Evolutionary conservation across 345 rosid genomes (phyloP).

Genomic region (Laguncularia racemosa): DNA sequence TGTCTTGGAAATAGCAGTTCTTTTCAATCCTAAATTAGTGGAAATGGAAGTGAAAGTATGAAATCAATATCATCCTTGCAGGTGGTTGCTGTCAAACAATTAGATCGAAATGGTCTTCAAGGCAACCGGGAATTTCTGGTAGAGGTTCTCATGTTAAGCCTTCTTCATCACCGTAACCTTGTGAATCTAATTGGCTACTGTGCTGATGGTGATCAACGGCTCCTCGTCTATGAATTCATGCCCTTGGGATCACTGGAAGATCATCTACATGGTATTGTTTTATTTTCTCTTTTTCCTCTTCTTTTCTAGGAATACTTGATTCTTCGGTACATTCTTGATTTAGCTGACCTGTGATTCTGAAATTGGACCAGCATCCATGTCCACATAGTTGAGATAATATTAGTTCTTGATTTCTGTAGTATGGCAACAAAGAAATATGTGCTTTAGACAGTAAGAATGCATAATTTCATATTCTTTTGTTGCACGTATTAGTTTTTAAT

Average conservation of each 20-base stretch:
- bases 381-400: too few species aligned
- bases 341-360: too few species aligned
- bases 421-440: too few species aligned
- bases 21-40: too few species aligned
- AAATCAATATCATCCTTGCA: slow-evolving; percentile 16
- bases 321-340: background rate
- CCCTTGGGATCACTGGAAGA: slow-evolving; percentile 95
- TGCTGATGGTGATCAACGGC: slow-evolving; percentile 99
- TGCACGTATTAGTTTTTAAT: too few species aligned
- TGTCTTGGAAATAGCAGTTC: too few species aligned
- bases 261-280: slow-evolving; percentile 87
- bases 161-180: slow-evolving; percentile 92
- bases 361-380: too few species aligned
- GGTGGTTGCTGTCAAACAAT: slow-evolving; percentile 95
- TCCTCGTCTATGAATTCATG: slow-evolving; percentile 97
- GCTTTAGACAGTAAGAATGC: too few species aligned
- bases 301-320: background rate
- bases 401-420: too few species aligned
- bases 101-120: slow-evolving; percentile 96
- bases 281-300: background rate
- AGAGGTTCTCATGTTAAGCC: slow-evolving; percentile 99
- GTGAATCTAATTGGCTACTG: slow-evolving; percentile 96
- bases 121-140: slow-evolving; percentile 97
- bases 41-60: background rate
- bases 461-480: too few species aligned